Evolutionary conservation across 192 early-diverging fungal genomes (phyloP).

Genomic region (Pecoramyces ruminantium): DNA sequence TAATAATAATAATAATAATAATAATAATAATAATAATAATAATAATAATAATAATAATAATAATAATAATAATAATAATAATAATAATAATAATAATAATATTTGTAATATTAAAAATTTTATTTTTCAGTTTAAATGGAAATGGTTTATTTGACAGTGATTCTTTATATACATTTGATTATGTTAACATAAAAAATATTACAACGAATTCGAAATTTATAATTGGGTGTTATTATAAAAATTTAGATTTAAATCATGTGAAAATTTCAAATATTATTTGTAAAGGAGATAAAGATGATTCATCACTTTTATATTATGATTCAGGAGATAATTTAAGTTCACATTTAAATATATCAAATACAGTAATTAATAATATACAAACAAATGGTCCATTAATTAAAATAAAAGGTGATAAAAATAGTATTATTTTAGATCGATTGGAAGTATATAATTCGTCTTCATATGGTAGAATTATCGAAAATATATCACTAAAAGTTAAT

Average conservation of each 20-base stretch:
- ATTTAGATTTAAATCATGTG: not conserved
- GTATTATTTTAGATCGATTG: not conserved
- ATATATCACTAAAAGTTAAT: not conserved
- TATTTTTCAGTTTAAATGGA: not conserved
- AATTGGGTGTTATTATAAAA: not conserved
- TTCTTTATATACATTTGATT: not conserved
- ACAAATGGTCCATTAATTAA: not conserved
- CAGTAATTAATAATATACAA: not conserved
- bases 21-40: too few species aligned
- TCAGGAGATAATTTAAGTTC: not conserved
- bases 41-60: too few species aligned
- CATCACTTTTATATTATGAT: not conserved
- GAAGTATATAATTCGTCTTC: not conserved
- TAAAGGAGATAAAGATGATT: not conserved
- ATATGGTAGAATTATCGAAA: not conserved
- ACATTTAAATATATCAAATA: not conserved
- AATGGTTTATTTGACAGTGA: not conserved
- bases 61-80: too few species aligned
- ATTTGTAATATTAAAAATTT: not conserved
- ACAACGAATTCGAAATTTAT: not conserved
- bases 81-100: too few species aligned
- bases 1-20: too few species aligned
- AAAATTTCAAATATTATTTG: not conserved
- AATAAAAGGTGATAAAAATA: not conserved
- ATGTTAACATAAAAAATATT: not conserved